Base-by-base conservation (phyloP, 345 rosid genomes). In the Salix dunnii region DNA sequence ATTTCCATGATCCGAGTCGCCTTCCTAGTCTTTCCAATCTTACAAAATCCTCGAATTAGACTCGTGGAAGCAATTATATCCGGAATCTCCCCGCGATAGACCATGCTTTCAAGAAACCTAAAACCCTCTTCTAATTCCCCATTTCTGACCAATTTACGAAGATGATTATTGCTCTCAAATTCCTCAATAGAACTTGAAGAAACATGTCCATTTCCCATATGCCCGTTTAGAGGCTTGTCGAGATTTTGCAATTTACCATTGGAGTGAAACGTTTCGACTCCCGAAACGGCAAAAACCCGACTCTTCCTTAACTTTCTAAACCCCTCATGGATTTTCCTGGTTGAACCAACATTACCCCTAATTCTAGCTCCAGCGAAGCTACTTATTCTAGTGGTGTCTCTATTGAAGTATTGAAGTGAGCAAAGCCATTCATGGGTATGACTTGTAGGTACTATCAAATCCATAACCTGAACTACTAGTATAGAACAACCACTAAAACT, bases 31-130 rank as follows among this genome's bases (percentile, higher is more conserved):
- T 87, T 88, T 25, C 94, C 88, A 51, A 85, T 80, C 87, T 85
- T 89, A 70, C 97, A 91, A 84, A 93, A 91, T 9, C 93, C 96
- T 0, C 93, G 88, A 35, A 95, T 91, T 70, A 92, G 80, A n/a
- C 91, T 88, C 0, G 97, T 91, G 86, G 97, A 91, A 0, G 93
- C 79, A 9, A 89, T 86, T 72, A 91, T 81, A 72, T 91, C 95
- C 0, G 97, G 97, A 62, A 88, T 86, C 67, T 88, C 90, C 28
- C 99, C 96, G 10, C 77, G 91, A 78, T 83, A 87, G 73, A 90
- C 95, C 92, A 92, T 91, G 77, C 79, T 87, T 86, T 92, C 97
- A 0, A 95, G 96, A 78, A 84, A 82, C 87, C 74, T 63, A 79
- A 89, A 91, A 62, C 90, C 94, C 78, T 88, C 89, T 46, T 90